These are phyloP conservation scores for Hypoxylon sp. DNA, from an alignment of 2,329 filamentous ascomycete genomes.

Conservation along the genomic window DNA sequence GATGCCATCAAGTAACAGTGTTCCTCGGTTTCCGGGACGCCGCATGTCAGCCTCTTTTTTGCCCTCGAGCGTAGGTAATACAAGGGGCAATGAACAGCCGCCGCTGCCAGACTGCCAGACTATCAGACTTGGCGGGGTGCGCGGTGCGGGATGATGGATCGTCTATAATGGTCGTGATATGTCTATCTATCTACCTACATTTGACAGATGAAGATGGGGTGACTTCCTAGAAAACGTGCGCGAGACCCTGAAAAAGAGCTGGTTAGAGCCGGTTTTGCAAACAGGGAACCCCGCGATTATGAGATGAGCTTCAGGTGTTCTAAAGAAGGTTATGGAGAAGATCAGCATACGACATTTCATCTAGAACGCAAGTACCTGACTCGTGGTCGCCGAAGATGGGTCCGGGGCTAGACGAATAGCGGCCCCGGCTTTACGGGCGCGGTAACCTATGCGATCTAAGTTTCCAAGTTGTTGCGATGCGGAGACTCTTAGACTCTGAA, in stretches of 20 bases:
- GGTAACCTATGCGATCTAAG: too few relatives aligned
- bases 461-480: too few relatives aligned
- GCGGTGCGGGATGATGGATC: constrained; percentile 28
- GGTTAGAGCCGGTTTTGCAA: constrained; percentile 1
- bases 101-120: constrained; percentile 13
- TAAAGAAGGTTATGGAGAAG: constrained; percentile 1
- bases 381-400: constrained; percentile 26
- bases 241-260: background rate
- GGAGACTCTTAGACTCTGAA: constrained; percentile 5
- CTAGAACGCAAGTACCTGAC: constrained; percentile 27
- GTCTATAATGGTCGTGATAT: too few relatives aligned
- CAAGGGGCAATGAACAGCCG: constrained; percentile 1
- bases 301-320: background rate
- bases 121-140: constrained; percentile 27
- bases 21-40: constrained; percentile 20
- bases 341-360: constrained; percentile 14
- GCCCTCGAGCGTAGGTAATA: too few relatives aligned
- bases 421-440: constrained; percentile 18
- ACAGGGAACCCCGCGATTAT: constrained; percentile 1
- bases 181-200: background rate
- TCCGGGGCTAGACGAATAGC: constrained; percentile 15
- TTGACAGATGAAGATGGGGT: too few relatives aligned
- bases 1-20: constrained; percentile 27
- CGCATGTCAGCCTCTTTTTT: constrained; percentile 18
- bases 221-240: too few relatives aligned